Base-by-base conservation (phyloP, 2,329 filamentous ascomycete genomes). In the Botrytis paeoniae region DNA sequence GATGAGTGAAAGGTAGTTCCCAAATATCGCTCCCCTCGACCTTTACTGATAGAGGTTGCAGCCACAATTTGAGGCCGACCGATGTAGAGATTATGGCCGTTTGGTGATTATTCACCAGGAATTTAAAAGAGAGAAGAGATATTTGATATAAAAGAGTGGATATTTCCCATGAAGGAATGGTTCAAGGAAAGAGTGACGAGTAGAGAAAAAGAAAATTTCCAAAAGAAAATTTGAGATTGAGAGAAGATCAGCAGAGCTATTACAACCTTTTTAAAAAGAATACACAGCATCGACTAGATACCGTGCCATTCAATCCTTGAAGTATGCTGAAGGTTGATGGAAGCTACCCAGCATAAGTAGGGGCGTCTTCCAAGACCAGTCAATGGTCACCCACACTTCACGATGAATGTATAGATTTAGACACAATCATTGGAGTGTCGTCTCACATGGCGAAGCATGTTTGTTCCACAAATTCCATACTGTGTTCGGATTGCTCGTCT, bases 391-490 rank as follows among this genome's bases (percentile, higher is more conserved):
- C 63, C 64, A 68, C 64, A 41, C 48, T 68, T 57, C 64, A 68
- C 25, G 20, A 61, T 60, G 48, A 61, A 69, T 59, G 37, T 61
- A 22, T 60, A 35, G 37, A 45, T 32, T n/a, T 59, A 43, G 20
- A 69, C 43, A 61, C 54, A 22, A 43, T 37, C 39, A 69, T 69
- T 69, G 66, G 66, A 43, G 10, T n/a, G 25, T 7, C n/a, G 37
- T 59, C 66, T 69, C 66, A 69, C 37, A 60, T 69, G 51, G 66
- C 66, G 29, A 61, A 60, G 66, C 51, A 61, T 29, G 22, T 22
- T 8, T 69, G 66, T 69, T 45, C 51, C 66, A 69, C 51, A 61
- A 43, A 69, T 35, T 29, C 51, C 29, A 43, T 60, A 22, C 25
- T 29, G 14, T 45, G 20, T 45, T 61, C 39, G 18, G 35, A 29